phyloP scores from a whole-genome alignment of 257 asterid genomes.

The Gynochthodes officinalis region DNA sequence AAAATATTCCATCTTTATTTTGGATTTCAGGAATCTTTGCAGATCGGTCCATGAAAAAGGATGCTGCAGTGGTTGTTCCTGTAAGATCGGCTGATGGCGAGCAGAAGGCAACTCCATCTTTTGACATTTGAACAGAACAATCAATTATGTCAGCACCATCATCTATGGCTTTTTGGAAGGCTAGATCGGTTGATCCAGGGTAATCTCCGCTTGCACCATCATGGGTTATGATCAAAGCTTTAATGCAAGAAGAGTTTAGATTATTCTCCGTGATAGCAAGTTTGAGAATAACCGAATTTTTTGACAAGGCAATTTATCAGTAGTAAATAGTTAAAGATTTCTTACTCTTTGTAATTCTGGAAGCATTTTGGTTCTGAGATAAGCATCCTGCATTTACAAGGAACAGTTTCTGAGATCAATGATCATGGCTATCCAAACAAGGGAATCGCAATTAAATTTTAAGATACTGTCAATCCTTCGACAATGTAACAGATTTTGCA shows the following conservation, averaged over 20 bases:
- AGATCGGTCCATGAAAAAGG: constrained; percentile 45
- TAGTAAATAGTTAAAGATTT: neutral
- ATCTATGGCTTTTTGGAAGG: constrained; percentile 78
- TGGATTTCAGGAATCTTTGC: constrained; percentile 53
- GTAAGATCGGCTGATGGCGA: constrained; percentile 64
- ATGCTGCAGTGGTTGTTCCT: constrained; percentile 76
- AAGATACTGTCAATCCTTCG: neutral
- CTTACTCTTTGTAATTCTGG: constrained; percentile 53
- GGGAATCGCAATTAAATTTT: neutral
- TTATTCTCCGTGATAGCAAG: neutral
- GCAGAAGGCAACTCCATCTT: constrained; percentile 87
- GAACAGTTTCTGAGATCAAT: neutral
- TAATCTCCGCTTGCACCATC: constrained; percentile 92
- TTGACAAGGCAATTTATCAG: neutral
- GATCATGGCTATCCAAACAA: neutral
- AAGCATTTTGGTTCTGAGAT: constrained; percentile 44
- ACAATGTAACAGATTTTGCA: neutral
- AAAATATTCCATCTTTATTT: constrained; percentile 60
- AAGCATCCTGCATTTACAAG: constrained; percentile 62
- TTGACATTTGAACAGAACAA: constrained; percentile 82
- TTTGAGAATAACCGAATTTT: neutral
- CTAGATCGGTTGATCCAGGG: constrained; percentile 82
- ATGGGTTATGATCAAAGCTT: constrained; percentile 71
- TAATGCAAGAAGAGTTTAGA: neutral
- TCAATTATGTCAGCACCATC: constrained; percentile 89